Base-by-base conservation (phyloP, 306 rosid species). In the Biancaea sappan region DNA sequence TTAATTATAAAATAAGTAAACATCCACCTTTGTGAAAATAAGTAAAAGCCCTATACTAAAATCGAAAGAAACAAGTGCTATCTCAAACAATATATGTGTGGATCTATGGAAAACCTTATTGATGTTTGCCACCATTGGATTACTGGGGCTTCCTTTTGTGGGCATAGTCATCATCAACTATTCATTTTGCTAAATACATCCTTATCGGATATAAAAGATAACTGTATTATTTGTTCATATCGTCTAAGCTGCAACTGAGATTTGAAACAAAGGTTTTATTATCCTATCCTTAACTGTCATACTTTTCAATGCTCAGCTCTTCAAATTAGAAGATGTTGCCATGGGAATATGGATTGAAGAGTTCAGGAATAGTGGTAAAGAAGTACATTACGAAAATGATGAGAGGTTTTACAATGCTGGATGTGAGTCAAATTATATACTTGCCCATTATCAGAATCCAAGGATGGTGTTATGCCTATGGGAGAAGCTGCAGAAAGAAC, bases 281-380 rank as follows among this genome's bases (percentile, higher is more conserved):
- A n/a, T 69, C 19, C 2, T 19, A 66, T 18, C 29, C 51, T 69
- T 58, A 52, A 50, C 59, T 21, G 24, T 43, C 13, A n/a, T 26
- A 41, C 24, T 59, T 65, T 29, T 56, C 50, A 21, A 53, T 59
- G 16, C 50, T 6, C 84, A 93, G 98, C 91, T 91, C 51, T 94
- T 94, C 74, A 94, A 94, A 85, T 83, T 94, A 46, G 98, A 94
- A 85, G 98, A 94, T 77, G 98, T 94, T 78, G 98, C 98, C 62
- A 85, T 89, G 94, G 97, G 98, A 31, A 89, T 94, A 75, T 94
- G 98, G 97, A 84, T 94, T 31, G 90, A 91, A 77, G 85, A 86
- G 57, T 88, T 86, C 90, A 86, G 72, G 75, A 85, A 84, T 25
- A 74, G 87, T 24, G 92, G 88, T 40, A 83, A 81, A 74, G 90